Conservation (phyloP, 345 rosid genomes). For the Hirschfeldia incana region DNA sequence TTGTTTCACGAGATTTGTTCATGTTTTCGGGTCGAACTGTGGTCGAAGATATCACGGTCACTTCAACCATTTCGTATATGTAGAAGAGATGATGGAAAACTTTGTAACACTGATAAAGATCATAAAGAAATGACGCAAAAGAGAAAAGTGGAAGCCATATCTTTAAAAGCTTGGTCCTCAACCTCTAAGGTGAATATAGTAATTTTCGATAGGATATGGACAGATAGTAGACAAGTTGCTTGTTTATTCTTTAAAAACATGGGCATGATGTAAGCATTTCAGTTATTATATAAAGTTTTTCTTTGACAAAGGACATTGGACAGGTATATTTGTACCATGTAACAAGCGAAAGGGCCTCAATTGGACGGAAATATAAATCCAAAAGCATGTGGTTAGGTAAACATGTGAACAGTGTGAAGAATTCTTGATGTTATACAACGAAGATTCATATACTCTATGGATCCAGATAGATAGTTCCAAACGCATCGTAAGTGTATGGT, state of each 20-base stretch:
- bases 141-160: not conserved
- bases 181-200: not conserved
- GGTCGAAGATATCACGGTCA: conserved; percentile 17
- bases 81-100: not conserved
- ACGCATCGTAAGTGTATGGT: not conserved
- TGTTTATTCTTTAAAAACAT: not conserved
- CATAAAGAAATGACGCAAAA: not conserved
- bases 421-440: not conserved
- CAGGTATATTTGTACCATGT: not conserved
- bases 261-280: not conserved
- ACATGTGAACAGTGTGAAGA: conserved; percentile 9
- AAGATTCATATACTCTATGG: not conserved
- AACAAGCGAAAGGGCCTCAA: not conserved
- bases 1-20: not conserved
- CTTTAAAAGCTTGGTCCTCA: not conserved
- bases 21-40: conserved; percentile 15
- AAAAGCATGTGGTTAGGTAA: not conserved
- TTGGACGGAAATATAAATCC: not conserved
- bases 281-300: not conserved
- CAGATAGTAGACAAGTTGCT: not conserved
- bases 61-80: conserved; percentile 9
- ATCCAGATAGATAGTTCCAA: not conserved
- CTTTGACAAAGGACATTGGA: not conserved
- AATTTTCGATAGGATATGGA: not conserved
- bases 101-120: not conserved